Percentiles rank a stretch among this genome's conserved stretches.
Conservation (phyloP, 306 rosid species). For the Acmispon strigosus region DNA sequence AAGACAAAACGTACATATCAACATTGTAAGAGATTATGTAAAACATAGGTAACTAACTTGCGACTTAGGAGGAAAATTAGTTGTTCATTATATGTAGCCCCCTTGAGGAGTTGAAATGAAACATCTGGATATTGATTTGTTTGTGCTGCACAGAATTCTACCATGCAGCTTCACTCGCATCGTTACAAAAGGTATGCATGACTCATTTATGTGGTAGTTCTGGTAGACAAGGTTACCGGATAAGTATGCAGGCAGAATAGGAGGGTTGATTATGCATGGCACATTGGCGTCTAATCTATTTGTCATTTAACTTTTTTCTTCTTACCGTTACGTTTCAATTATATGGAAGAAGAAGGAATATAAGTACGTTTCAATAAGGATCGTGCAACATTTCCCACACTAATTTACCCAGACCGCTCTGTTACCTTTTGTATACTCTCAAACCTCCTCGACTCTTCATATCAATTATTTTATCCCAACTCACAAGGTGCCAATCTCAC, state of each 20-base stretch:
- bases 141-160: neutral
- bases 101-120: slow-evolving; percentile 20
- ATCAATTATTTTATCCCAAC: too few relatives aligned
- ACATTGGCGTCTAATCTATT: neutral
- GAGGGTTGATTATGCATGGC: neutral
- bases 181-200: neutral
- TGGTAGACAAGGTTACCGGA: neutral
- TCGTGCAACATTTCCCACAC: too few relatives aligned
- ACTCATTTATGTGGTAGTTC: neutral
- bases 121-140: neutral
- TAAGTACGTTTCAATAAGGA: too few relatives aligned
- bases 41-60: slow-evolving; percentile 4
- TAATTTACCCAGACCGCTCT: too few relatives aligned
- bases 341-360: too few relatives aligned
- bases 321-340: neutral
- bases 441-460: too few relatives aligned
- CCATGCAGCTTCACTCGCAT: neutral
- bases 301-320: neutral
- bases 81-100: neutral
- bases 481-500: too few relatives aligned
- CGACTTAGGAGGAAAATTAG: slow-evolving; percentile 19
- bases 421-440: too few relatives aligned
- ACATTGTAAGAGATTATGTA: slow-evolving; percentile 5
- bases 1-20: slow-evolving; percentile 14
- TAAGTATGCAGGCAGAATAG: neutral